A percentile compares a stretch with the other conserved stretches of the same genome.
Conservation (phyloP, 2,329 filamentous ascomycete genomes). For the Epicoccum sorghinum region DNA sequence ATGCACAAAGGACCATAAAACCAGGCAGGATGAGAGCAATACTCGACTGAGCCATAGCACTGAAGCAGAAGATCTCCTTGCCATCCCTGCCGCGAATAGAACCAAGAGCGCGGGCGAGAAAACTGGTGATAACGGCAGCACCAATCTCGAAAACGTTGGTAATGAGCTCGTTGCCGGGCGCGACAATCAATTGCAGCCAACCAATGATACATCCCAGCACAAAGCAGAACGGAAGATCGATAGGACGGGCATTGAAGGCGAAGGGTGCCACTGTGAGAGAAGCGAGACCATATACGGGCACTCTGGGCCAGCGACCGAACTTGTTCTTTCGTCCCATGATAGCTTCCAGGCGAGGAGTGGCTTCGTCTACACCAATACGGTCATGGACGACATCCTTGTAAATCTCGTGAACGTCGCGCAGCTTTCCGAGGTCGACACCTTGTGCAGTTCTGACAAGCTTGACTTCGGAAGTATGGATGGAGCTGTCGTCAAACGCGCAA, state of each 20-base stretch:
- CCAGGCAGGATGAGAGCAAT: slow-evolving; percentile 59
- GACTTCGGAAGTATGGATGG: slow-evolving; percentile 79
- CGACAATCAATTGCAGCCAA: slow-evolving; percentile 73
- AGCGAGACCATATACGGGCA: slow-evolving; percentile 76
- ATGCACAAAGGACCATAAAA: slow-evolving; percentile 58
- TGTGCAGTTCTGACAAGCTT: slow-evolving; percentile 73
- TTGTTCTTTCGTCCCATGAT: slow-evolving; percentile 66
- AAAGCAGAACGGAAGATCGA: slow-evolving; percentile 80
- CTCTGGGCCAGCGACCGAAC: slow-evolving; percentile 55
- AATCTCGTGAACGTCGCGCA: slow-evolving; percentile 75
- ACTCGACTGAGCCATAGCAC: slow-evolving; percentile 56
- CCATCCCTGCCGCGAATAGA: slow-evolving; percentile 49
- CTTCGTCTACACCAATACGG: slow-evolving; percentile 73
- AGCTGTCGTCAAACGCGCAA: slow-evolving; percentile 80
- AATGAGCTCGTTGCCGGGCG: slow-evolving; percentile 75
- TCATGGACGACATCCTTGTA: slow-evolving; percentile 86
- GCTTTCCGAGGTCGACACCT: slow-evolving; percentile 74
- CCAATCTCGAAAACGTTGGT: slow-evolving; percentile 58
- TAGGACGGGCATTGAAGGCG: slow-evolving; percentile 75
- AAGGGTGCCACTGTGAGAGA: slow-evolving; percentile 80
- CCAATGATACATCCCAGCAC: slow-evolving; percentile 76
- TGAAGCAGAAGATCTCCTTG: slow-evolving; percentile 56
- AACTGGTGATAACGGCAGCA: slow-evolving; percentile 57
- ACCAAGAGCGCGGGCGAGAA: slow-evolving; percentile 57
- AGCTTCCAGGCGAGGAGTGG: slow-evolving; percentile 65